A percentile compares a stretch with the other conserved stretches of the same genome.
Evolutionary conservation across 2,329 filamentous ascomycete species (phyloP).

Genomic region (Thielaviopsis euricoi): DNA sequence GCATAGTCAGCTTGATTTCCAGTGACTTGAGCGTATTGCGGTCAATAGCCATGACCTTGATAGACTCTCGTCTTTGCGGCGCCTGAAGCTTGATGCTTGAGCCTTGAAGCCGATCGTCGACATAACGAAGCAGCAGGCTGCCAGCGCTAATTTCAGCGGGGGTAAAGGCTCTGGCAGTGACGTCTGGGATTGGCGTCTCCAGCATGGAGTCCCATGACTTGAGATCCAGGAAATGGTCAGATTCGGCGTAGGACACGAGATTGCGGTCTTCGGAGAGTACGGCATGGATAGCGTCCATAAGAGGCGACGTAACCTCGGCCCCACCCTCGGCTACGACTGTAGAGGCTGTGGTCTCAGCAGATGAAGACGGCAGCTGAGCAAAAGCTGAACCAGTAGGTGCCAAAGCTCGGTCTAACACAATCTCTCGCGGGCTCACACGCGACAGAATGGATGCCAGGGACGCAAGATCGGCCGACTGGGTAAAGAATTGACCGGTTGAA

Average conservation of each 20-base stretch:
- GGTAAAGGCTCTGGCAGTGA: constrained; percentile 41
- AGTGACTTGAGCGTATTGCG: constrained; percentile 78
- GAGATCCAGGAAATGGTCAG: constrained; percentile 29
- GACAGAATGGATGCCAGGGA: constrained; percentile 68
- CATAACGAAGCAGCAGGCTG: constrained; percentile 68
- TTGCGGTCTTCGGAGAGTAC: constrained; percentile 62
- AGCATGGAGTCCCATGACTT: constrained; percentile 61
- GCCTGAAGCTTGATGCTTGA: constrained; percentile 68
- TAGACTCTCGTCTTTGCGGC: constrained; percentile 54
- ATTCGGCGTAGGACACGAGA: constrained; percentile 54
- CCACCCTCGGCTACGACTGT: background rate
- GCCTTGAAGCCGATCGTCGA: constrained; percentile 61
- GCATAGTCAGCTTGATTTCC: constrained; percentile 74
- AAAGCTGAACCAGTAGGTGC: background rate
- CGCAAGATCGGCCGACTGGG: constrained; percentile 54
- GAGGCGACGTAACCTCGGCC: constrained; percentile 22
- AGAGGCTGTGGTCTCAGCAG: background rate
- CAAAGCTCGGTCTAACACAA: constrained; percentile 51
- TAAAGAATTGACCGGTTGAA: constrained; percentile 88
- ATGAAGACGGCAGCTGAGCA: background rate
- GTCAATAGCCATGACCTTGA: constrained; percentile 79
- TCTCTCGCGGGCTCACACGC: constrained; percentile 68
- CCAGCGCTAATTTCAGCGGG: constrained; percentile 58
- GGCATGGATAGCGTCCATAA: constrained; percentile 44
- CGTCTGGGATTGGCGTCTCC: constrained; percentile 48